phyloP scores from a whole-genome alignment of 2,329 filamentous ascomycete species.

The Ophiognomonia clavigignenti-juglandacearum region DNA sequence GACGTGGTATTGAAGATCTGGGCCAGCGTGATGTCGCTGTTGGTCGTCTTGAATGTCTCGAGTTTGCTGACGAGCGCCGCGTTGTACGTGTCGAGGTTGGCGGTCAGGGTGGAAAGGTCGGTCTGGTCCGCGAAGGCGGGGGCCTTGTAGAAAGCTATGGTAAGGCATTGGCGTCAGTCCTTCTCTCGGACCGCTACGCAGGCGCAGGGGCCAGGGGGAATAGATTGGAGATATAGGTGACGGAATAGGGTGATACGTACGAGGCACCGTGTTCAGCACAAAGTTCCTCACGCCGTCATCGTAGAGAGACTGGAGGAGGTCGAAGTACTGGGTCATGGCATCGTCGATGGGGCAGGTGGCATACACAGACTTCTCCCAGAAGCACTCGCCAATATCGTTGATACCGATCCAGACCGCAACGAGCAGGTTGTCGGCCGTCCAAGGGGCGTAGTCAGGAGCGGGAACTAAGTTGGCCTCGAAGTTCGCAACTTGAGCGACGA shows the following conservation, averaged over 20 bases:
- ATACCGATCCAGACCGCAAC: constrained; percentile 15
- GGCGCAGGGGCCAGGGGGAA: background rate
- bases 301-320: constrained; percentile 11
- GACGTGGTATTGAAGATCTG: constrained; percentile 12
- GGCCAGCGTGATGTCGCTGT: constrained; percentile 9
- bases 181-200: too few relatives aligned
- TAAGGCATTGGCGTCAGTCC: background rate
- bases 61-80: constrained; percentile 11
- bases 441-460: constrained; percentile 8
- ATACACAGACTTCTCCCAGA: constrained; percentile 8
- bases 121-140: constrained; percentile 10
- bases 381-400: constrained; percentile 15
- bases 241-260: background rate
- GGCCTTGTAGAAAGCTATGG: constrained; percentile 10
- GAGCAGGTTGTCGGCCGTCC: constrained; percentile 13
- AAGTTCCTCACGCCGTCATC: constrained; percentile 15
- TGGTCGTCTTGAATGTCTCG: constrained; percentile 8
- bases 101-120: background rate
- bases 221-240: background rate
- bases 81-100: constrained; percentile 14
- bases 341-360: constrained; percentile 12
- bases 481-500: constrained; percentile 12
- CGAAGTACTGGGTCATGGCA: constrained; percentile 12
- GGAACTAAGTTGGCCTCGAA: constrained; percentile 13
- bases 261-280: constrained; percentile 11